Evolutionary conservation across 1,139 yeast genomes (phyloP).

Genomic region (Geotrichum reessii): DNA sequence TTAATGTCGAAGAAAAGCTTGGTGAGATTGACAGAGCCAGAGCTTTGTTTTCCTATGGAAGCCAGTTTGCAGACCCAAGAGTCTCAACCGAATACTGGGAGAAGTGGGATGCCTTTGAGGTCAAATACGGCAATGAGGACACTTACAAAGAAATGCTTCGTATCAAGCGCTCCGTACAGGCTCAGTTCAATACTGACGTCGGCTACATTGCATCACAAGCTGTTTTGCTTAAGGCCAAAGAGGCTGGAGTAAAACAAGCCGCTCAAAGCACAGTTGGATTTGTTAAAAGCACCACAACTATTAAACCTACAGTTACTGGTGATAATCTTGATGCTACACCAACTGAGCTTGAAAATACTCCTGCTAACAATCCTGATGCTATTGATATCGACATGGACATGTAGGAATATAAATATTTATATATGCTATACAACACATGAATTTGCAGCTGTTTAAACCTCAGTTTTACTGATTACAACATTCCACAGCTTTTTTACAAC

Average conservation of each 20-base stretch:
- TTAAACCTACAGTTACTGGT: slow-evolving; percentile 15
- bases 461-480: slow-evolving; percentile 28
- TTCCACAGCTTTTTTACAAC: slow-evolving; percentile 31
- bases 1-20: slow-evolving; percentile 46
- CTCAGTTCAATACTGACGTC: slow-evolving; percentile 38
- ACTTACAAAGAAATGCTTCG: slow-evolving; percentile 72
- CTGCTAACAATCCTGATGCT: slow-evolving; percentile 52
- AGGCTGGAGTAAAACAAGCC: slow-evolving; percentile 12
- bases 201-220: slow-evolving; percentile 32
- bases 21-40: slow-evolving; percentile 57
- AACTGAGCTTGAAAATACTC: slow-evolving; percentile 17
- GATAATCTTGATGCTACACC: slow-evolving; percentile 10
- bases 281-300: slow-evolving; percentile 37
- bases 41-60: slow-evolving; percentile 47
- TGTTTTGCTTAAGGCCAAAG: slow-evolving; percentile 21
- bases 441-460: slow-evolving; percentile 12
- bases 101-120: slow-evolving; percentile 69
- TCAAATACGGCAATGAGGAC: slow-evolving; percentile 61
- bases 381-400: slow-evolving; percentile 58
- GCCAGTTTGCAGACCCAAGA: slow-evolving; percentile 44
- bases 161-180: slow-evolving; percentile 50
- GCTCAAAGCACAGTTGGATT: slow-evolving; percentile 43
- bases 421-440: background rate
- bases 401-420: slow-evolving; percentile 20
- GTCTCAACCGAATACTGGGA: slow-evolving; percentile 44